Evolutionary conservation across 345 rosid species (phyloP).

Genomic region (Geranium brycei): DNA sequence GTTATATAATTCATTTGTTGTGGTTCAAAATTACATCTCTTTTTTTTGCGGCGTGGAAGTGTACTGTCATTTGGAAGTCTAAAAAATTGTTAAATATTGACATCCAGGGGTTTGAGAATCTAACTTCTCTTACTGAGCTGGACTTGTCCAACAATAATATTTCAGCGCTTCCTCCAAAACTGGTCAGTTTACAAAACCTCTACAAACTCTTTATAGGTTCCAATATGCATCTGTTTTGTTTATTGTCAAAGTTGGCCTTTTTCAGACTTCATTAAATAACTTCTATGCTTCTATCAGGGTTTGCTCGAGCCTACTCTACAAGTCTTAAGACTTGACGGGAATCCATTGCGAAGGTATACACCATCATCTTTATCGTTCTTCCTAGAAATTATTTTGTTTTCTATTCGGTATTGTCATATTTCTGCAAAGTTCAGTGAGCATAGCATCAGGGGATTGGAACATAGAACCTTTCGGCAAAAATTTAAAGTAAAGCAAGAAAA

Average conservation of each 20-base stretch:
- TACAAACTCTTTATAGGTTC: background rate
- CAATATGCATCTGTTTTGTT: background rate
- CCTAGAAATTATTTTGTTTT: background rate
- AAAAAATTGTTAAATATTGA: conserved; percentile 4
- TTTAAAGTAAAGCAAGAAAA: too few relatives aligned
- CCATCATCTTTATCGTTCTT: background rate
- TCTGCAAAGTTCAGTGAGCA: background rate
- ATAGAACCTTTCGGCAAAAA: too few relatives aligned
- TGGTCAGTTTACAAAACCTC: conserved; percentile 22
- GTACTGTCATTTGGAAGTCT: background rate
- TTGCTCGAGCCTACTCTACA: conserved; percentile 71
- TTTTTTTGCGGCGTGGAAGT: background rate
- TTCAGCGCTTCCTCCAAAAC: conserved; percentile 61
- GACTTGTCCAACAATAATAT: conserved; percentile 80
- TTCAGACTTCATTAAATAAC: background rate
- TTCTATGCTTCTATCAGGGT: conserved; percentile 36
- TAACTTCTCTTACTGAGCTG: conserved; percentile 58
- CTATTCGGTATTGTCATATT: background rate
- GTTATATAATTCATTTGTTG: background rate
- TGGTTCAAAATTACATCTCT: background rate
- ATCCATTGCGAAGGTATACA: conserved; percentile 73
- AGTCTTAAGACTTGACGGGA: conserved; percentile 71
- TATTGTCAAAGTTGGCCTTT: background rate
- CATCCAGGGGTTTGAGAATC: conserved; percentile 52
- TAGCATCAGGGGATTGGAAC: too few relatives aligned